phyloP scores from a whole-genome alignment of 2,329 filamentous ascomycete genomes.

The Pseudodiploospora longispora region DNA sequence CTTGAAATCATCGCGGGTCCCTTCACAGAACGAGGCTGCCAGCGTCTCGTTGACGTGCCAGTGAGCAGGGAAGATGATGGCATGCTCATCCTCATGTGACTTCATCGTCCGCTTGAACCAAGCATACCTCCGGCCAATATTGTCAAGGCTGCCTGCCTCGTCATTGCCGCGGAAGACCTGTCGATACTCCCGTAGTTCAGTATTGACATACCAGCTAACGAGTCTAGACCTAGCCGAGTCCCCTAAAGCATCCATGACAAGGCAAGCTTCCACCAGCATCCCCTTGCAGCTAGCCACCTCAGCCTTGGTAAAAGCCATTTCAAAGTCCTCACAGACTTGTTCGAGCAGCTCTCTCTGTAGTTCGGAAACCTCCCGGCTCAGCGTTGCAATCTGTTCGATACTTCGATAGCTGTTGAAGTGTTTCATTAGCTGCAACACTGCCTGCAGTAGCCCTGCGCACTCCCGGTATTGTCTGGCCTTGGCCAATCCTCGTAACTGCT shows the following conservation, averaged over 20 bases:
- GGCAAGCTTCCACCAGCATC: constrained; percentile 76
- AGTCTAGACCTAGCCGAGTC: constrained; percentile 75
- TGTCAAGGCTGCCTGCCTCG: constrained; percentile 91
- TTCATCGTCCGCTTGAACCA: constrained; percentile 97
- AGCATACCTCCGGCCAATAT: constrained; percentile 87
- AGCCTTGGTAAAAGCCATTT: constrained; percentile 84
- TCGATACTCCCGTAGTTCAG: constrained; percentile 87
- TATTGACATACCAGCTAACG: constrained; percentile 97
- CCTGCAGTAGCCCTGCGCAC: constrained; percentile 86
- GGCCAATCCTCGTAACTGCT: constrained; percentile 78
- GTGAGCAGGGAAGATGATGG: constrained; percentile 72
- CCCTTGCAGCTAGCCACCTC: constrained; percentile 65
- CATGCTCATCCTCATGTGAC: constrained; percentile 90
- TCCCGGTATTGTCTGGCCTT: constrained; percentile 88
- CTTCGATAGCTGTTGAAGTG: constrained; percentile 98
- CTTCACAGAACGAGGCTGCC: constrained; percentile 89
- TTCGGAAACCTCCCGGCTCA: constrained; percentile 88
- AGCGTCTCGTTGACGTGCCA: constrained; percentile 91
- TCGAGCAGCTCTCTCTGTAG: constrained; percentile 87
- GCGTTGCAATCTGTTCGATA: constrained; percentile 92
- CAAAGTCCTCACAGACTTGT: constrained; percentile 98
- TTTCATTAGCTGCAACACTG: constrained; percentile 93
- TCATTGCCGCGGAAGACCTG: constrained; percentile 95
- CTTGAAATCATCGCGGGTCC: constrained; percentile 91
- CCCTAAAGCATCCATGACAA: constrained; percentile 90